These are phyloP conservation scores for Phytophthora megakarya DNA, from an alignment of 352 stramenopile genomes.

Conservation along the genomic window DNA sequence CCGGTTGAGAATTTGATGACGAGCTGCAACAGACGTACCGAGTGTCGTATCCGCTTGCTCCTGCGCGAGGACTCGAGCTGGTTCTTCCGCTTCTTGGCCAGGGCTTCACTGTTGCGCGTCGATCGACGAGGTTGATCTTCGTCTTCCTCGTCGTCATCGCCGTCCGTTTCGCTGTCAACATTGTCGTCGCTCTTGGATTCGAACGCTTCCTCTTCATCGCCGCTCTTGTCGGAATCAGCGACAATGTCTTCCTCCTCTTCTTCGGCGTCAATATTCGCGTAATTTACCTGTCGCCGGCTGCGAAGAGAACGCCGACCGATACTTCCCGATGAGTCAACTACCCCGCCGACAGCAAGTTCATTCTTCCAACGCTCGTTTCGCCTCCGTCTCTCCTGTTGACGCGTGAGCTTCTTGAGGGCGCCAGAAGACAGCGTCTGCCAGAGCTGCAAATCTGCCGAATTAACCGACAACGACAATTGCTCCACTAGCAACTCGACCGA, in stretches of 20 bases:
- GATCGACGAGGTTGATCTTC: constrained; percentile 14
- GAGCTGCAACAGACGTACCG: constrained; percentile 26
- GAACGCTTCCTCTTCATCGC: constrained; percentile 33
- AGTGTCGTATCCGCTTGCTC: constrained; percentile 36
- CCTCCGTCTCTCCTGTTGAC: constrained; percentile 51
- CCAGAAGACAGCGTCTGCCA: constrained; percentile 51
- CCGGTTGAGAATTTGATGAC: not conserved
- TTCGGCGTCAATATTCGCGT: constrained; percentile 43
- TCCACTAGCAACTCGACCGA: constrained; percentile 54
- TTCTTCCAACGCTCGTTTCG: constrained; percentile 47
- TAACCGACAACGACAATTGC: constrained; percentile 54
- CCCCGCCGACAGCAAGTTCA: constrained; percentile 39
- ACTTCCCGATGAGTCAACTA: constrained; percentile 31
- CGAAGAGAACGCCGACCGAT: constrained; percentile 50
- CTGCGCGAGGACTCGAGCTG: constrained; percentile 6
- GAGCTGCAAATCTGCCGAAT: constrained; percentile 56
- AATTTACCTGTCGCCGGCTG: constrained; percentile 53
- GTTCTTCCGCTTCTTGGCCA: constrained; percentile 27
- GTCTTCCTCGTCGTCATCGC: constrained; percentile 24
- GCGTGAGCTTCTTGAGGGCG: constrained; percentile 55
- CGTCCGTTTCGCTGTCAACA: constrained; percentile 32
- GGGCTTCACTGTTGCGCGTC: constrained; percentile 5
- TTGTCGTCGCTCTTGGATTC: constrained; percentile 31
- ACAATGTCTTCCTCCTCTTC: constrained; percentile 44
- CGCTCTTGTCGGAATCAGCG: constrained; percentile 29